phyloP scores from a whole-genome alignment of 352 stramenopile genomes.

The Globisporangium irregulare region DNA sequence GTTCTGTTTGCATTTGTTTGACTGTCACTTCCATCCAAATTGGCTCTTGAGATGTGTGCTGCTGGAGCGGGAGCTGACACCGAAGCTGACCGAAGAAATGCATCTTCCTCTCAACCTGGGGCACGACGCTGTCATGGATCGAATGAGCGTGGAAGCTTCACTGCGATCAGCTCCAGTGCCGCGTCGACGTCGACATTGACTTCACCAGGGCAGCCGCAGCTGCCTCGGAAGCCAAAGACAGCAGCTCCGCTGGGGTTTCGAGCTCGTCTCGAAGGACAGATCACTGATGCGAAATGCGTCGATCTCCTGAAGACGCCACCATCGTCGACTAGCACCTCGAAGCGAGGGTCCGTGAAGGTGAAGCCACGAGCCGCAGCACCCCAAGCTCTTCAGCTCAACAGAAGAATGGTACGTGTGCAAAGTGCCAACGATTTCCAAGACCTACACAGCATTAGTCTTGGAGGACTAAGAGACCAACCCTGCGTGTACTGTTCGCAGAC shows the following conservation, averaged over 20 bases:
- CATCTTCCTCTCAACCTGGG: too few relatives aligned
- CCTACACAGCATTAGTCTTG: background rate
- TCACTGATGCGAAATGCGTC: background rate
- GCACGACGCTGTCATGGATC: too few relatives aligned
- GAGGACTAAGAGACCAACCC: background rate
- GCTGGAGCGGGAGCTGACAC: too few relatives aligned
- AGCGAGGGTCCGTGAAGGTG: background rate
- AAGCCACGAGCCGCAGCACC: background rate
- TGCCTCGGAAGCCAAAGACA: background rate
- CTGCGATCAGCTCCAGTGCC: too few relatives aligned
- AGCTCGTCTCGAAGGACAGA: conserved; percentile 4
- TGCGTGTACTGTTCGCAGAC: background rate
- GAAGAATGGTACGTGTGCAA: conserved; percentile 2
- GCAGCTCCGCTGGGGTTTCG: conserved; percentile 1
- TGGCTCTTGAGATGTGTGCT: background rate
- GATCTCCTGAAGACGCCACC: background rate
- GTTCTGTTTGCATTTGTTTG: too few relatives aligned
- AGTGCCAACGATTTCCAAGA: background rate
- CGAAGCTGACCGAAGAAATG: too few relatives aligned
- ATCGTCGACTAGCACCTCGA: background rate
- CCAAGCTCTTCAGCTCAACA: conserved; percentile 2
- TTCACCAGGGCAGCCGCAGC: background rate
- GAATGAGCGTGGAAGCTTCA: too few relatives aligned
- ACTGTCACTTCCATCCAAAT: too few relatives aligned
- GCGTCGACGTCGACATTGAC: too few relatives aligned